Base-by-base conservation (phyloP, 176 grass and related monocot species). In the Otatea glauca region DNA sequence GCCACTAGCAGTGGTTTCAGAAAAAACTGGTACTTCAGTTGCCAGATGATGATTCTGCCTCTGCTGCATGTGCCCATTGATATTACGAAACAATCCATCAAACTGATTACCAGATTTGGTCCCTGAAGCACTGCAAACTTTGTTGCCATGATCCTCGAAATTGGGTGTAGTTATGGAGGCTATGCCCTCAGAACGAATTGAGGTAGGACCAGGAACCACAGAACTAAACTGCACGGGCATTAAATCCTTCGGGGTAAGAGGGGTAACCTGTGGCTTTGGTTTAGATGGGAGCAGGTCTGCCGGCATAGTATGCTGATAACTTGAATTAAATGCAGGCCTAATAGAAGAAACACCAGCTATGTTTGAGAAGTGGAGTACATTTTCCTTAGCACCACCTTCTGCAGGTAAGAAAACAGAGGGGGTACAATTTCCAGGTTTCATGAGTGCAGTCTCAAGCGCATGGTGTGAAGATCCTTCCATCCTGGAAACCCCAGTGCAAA, bases 181-280 rank as follows among this genome's bases (percentile, higher is more conserved):
- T 79, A 90, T 82, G 63, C 90, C 85, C 61, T 83, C 86, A 60
- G 88, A 92, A 95, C 88, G 82, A 88, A 90, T 74, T 65, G 85
- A 83, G 4, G 79, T 81, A 59, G 88, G 86, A 84, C 90, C 88
- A 81, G 86, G 58, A 84, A 88, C 64, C 7, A 50, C 76, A 10
- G 93, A 88, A 90, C 75, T 70, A 50, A 91, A 91, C 70, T 91
- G 89, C 45, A 91, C 89, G 84, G 89, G 89, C 89, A 91, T 84
- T 75, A 91, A 84, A 84, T 91, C 83, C 76, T 92, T 89, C 49
- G 86, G 85, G 32, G 91, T 90, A 47, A 90, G 77, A 12, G 88
- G 75, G 18, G 83, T 76, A 39, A 66, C 63, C 63, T 72, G 78
- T 42, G 65, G 75, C 38, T 88, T 91, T 70, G 89, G 81, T 47